A percentile compares a stretch with the other conserved stretches of the same genome.
Evolutionary conservation across 371 early-diverging fungal genomes (phyloP).

Genomic region (Mucor racemosus): DNA sequence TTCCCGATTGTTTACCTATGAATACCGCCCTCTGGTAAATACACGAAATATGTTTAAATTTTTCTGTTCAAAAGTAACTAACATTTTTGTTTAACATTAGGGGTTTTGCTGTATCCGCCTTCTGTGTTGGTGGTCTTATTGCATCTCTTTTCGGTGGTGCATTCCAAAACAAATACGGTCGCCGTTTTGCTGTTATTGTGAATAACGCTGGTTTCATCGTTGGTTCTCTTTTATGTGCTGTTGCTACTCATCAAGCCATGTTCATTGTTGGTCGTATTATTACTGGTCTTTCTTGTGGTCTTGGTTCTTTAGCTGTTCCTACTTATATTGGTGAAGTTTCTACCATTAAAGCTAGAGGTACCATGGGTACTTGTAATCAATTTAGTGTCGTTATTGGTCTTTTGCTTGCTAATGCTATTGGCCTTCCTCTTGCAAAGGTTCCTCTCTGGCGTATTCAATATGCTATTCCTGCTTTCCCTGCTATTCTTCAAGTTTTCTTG

Average conservation of each 20-base stretch:
- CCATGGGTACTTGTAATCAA: slow-evolving; percentile 47
- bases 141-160: slow-evolving; percentile 68
- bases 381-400: slow-evolving; percentile 71
- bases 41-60: not conserved
- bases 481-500: slow-evolving; percentile 68
- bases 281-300: slow-evolving; percentile 81
- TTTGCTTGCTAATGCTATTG: slow-evolving; percentile 64
- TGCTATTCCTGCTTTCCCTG: slow-evolving; percentile 67
- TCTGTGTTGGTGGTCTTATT: slow-evolving; percentile 72
- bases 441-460: slow-evolving; percentile 74
- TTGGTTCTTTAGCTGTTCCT: slow-evolving; percentile 76
- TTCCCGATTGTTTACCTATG: slow-evolving; percentile 42
- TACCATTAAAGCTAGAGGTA: slow-evolving; percentile 70
- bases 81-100: not conserved
- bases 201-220: slow-evolving; percentile 65
- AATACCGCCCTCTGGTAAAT: slow-evolving; percentile 23
- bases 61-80: no score
- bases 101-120: slow-evolving; percentile 67
- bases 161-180: slow-evolving; percentile 62
- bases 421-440: slow-evolving; percentile 59
- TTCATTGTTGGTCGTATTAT: slow-evolving; percentile 80
- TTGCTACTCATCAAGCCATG: slow-evolving; percentile 56
- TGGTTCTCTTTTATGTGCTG: slow-evolving; percentile 63
- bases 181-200: slow-evolving; percentile 61
- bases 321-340: slow-evolving; percentile 84